These are phyloP conservation scores for Chiua virens DNA, from an alignment of 768 basidiomycete genomes.

Conservation along the genomic window DNA sequence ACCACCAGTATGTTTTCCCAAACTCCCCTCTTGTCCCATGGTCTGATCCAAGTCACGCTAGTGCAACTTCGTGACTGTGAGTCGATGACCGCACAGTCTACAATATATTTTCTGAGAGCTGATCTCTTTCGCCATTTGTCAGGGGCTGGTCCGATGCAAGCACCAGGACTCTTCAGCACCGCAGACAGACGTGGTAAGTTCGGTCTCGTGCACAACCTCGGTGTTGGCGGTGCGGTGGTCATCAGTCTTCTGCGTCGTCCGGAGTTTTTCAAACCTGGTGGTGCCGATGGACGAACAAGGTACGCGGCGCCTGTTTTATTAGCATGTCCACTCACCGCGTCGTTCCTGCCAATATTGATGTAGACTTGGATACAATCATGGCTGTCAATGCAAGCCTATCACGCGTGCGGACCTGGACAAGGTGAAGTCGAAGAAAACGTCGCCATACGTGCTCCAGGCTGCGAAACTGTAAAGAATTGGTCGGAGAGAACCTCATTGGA, in stretches of 20 bases:
- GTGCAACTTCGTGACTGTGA: constrained; percentile 76
- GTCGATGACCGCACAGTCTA: no score
- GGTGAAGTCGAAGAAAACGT: constrained; percentile 68
- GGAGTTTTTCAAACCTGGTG: constrained; percentile 69
- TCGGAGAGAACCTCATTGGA: no score
- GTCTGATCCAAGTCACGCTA: constrained; percentile 22
- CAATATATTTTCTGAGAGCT: not conserved
- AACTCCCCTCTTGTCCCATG: not conserved
- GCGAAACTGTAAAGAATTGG: constrained; percentile 40
- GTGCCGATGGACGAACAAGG: constrained; percentile 67
- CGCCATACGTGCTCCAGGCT: constrained; percentile 39
- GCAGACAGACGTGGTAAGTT: constrained; percentile 71
- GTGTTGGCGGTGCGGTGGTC: constrained; percentile 78
- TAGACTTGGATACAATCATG: constrained; percentile 83
- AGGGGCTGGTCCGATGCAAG: constrained; percentile 89
- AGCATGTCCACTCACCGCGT: not conserved
- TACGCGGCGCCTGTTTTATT: constrained; percentile 21
- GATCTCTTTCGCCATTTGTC: not conserved
- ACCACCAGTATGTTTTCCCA: constrained; percentile 60
- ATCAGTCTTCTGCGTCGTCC: constrained; percentile 75
- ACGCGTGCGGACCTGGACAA: constrained; percentile 68
- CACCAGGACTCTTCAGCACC: constrained; percentile 61
- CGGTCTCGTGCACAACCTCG: constrained; percentile 82
- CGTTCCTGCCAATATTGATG: not conserved
- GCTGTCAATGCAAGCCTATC: constrained; percentile 59